phyloP scores from a whole-genome alignment of 768 basidiomycete species.

The Macrolepiota fuliginosa region DNA sequence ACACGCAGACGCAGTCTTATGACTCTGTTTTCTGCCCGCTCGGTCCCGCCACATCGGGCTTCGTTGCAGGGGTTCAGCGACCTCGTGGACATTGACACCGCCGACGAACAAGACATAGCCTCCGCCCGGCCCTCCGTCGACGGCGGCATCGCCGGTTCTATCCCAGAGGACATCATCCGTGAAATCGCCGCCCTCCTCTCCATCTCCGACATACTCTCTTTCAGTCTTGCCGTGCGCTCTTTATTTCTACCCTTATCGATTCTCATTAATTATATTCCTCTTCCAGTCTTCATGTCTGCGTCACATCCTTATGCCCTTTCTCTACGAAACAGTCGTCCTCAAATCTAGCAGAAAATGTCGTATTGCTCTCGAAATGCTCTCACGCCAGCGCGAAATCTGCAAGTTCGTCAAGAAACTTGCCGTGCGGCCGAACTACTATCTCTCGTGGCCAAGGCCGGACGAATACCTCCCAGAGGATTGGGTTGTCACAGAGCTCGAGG shows the following conservation, averaged over 20 bases:
- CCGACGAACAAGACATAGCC: neutral
- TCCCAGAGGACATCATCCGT: constrained; percentile 37
- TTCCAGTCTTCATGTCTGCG: constrained; percentile 30
- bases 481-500: constrained; percentile 35
- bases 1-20: constrained; percentile 31
- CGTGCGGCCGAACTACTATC: constrained; percentile 50
- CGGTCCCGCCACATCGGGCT: constrained; percentile 27
- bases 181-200: constrained; percentile 35
- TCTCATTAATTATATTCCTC: constrained; percentile 6
- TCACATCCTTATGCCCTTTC: constrained; percentile 31
- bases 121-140: neutral
- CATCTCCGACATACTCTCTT: constrained; percentile 36
- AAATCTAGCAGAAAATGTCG: constrained; percentile 40
- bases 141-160: constrained; percentile 21
- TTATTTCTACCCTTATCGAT: constrained; percentile 4
- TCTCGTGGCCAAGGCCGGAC: constrained; percentile 47
- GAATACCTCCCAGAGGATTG: constrained; percentile 36
- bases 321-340: constrained; percentile 44
- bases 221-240: constrained; percentile 38
- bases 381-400: constrained; percentile 32
- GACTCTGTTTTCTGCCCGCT: constrained; percentile 28
- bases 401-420: constrained; percentile 39
- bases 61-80: constrained; percentile 20
- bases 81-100: constrained; percentile 18
- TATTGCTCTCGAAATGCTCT: constrained; percentile 35